Base-by-base conservation (phyloP, 306 rosid genomes). In the Cyamopsis tetragonoloba region DNA sequence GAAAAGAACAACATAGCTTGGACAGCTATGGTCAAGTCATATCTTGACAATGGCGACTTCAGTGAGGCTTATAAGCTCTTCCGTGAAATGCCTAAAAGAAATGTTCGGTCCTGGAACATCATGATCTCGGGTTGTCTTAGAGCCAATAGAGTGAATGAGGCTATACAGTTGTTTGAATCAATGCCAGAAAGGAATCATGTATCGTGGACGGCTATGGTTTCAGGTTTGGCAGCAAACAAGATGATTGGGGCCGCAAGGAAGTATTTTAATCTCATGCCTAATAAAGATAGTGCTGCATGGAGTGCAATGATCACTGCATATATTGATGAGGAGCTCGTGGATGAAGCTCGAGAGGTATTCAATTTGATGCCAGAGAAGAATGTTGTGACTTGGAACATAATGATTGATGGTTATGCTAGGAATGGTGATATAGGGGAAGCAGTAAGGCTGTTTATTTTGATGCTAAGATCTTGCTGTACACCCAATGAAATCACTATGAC, bases 21-120 rank as follows among this genome's bases (percentile, higher is more conserved):
- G 80, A 84, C 85, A 38, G 80, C 49, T 23, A 81, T 84, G 85
- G 77, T 81, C 44, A 81, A 81, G 70, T 62, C 86, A 41, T 79
- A 74, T 78, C 65, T 84, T 62, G 80, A 75, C 58, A 68, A 78
- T 62, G 81, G 73, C 18, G 26, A 7, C 24, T 75, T 78, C 28
- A n/a, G 6, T 37, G 82, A 84, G 59, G 86, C 82, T 15, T 50
- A 50, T 59, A 13, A 60, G 54, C 67, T 84, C 54, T 84, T 84
- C 51, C 66, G 37, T 39, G 68, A 72, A 47, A 75, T 81, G 85
- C 82, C 84, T 20, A 44, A 68, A 32, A 46, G 70, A 51, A 84
- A 75, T 69, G 24, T 81, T 28, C 67, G 71, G 32, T 63, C 86
- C 64, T 81, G 86, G 85, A 84, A 75, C 75, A 68, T 81, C 82